Base-by-base conservation (phyloP, 768 basidiomycete species). In the Solioccasus polychromus region DNA sequence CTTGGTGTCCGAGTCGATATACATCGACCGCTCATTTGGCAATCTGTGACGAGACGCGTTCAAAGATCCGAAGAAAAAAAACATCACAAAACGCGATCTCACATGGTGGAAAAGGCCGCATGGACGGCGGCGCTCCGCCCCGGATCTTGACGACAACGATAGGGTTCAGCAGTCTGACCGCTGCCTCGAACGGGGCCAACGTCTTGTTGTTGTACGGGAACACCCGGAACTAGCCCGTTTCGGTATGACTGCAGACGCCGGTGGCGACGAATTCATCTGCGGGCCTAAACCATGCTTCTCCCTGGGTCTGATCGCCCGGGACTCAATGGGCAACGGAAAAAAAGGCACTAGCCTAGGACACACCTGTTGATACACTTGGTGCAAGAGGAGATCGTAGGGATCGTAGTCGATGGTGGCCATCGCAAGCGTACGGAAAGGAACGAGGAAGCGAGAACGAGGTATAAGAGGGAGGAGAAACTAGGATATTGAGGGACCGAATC, bases 231-330 rank as follows among this genome's bases (percentile, higher is more conserved):
- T 77, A 71, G 29, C 81, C 80, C 8, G 76, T 69, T 34, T 81
- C 79, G 7, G 86, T 78, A 51, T 88, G 75, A 34, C 89, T 67
- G 57, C 85, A 89, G 53, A 90, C 86, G 42, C 88, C 88, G 0
- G 82, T 83, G 35, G 85, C 78, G 32, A 88, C 70, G 51, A 80
- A 82, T 62, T 89, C 87, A 57, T 85, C 85, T 3, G 85, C 77
- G 14, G 88, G 86, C 62, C 88, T 88, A 66, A 89, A 89, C 88
- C 88, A 90, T 1, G 85, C 81, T 55, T 88, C 85, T 9, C 83
- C 80, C 62, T 88, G 85, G 0, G 88, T 89, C 85, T 88, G 72
- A 44, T 30, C 25, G n/a, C n/a, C n/a, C n/a, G n/a, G n/a, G n/a
- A n/a, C n/a, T n/a, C n/a, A n/a, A n/a, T n/a, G n/a, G n/a, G n/a